These are phyloP conservation scores for Ephemerocybe angulata DNA, from an alignment of 768 basidiomycete genomes.

Conservation along the genomic window DNA sequence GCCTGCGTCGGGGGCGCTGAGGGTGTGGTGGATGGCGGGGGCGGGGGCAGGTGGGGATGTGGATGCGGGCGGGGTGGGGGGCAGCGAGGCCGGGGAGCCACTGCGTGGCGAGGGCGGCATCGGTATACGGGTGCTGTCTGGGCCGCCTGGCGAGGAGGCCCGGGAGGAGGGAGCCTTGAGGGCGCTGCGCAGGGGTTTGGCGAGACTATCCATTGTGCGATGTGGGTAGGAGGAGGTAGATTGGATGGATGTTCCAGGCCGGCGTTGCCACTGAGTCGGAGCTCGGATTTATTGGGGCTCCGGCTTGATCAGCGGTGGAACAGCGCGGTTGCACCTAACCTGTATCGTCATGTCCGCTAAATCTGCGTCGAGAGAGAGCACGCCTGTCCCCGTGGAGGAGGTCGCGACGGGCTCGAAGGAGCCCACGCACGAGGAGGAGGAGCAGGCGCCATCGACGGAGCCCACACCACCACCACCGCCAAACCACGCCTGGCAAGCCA, in stretches of 20 bases:
- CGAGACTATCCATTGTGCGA: not conserved
- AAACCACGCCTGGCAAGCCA: conserved; percentile 65
- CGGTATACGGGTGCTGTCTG: not conserved
- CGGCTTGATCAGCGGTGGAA: too few relatives aligned
- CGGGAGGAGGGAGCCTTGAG: not conserved
- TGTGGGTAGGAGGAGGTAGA: not conserved
- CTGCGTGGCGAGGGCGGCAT: not conserved
- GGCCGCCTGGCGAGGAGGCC: not conserved
- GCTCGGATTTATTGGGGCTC: too few relatives aligned
- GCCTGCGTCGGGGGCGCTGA: not conserved
- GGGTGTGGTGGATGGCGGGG: not conserved
- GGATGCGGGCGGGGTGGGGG: not conserved
- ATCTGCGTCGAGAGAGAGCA: not conserved
- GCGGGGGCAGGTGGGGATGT: not conserved
- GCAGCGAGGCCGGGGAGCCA: not conserved
- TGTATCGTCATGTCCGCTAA: not conserved
- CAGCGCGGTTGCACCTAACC: too few relatives aligned
- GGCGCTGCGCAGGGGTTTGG: conserved; percentile 4
- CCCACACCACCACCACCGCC: not conserved
- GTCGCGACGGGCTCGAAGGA: not conserved
- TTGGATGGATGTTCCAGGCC: not conserved
- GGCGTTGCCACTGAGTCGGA: too few relatives aligned
- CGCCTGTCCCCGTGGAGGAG: not conserved
- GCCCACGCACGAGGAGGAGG: too few relatives aligned
- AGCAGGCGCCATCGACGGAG: not conserved